Conservation (phyloP, 768 basidiomycete genomes). For the Leucosporidium yakuticum region DNA sequence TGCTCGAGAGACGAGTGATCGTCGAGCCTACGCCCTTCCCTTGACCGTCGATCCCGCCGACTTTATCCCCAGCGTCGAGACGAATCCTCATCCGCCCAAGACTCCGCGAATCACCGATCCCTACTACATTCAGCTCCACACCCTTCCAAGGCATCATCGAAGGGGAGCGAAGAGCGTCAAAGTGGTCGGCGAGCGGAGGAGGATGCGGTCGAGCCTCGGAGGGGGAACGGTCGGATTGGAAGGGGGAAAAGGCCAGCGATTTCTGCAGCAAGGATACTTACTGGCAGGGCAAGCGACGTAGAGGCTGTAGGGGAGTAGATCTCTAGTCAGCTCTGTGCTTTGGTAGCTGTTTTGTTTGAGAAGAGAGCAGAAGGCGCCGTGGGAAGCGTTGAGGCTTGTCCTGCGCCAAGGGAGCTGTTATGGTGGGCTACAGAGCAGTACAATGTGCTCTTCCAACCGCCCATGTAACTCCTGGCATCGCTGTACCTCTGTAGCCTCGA, state of each 20-base stretch:
- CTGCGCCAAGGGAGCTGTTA: not conserved
- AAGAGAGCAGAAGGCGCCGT: not conserved
- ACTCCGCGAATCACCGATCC: no score
- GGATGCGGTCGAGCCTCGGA: not conserved
- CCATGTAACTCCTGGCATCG: not conserved
- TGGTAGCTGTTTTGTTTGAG: not conserved
- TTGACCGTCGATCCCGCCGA: no score
- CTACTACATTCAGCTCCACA: no score
- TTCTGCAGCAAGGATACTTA: not conserved
- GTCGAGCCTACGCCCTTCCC: no score
- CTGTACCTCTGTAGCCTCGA: not conserved
- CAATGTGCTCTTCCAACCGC: not conserved
- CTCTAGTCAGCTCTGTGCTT: not conserved
- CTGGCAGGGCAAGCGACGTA: slow-evolving; percentile 6
- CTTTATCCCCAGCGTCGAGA: no score
- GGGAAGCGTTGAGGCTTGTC: not conserved
- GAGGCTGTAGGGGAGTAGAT: not conserved
- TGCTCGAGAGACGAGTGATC: no score
- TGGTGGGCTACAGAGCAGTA: not conserved
- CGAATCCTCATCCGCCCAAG: no score
- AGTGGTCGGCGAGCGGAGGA: not conserved
- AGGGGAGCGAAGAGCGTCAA: not conserved
- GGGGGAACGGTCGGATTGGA: not conserved
- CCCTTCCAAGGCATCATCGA: no score
- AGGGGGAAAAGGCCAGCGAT: no score